Base-by-base conservation (phyloP, 495 filamentous ascomycete genomes). In the Ramalina intermedia region DNA sequence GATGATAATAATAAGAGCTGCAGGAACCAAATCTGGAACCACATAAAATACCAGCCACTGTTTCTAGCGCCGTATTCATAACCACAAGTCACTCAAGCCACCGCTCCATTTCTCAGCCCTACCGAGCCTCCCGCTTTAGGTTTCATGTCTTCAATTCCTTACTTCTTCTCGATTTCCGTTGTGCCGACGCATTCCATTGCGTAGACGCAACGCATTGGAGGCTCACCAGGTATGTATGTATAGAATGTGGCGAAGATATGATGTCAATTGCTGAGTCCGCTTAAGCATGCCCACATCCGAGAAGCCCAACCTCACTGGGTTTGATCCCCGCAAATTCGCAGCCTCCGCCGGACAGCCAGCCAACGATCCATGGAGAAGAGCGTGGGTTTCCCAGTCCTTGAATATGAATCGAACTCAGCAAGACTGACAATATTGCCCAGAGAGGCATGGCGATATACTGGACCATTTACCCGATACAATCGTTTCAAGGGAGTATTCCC, bases 361-460 rank as follows among this genome's bases (percentile, higher is more conserved):
- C 63, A 80, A 83, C 61, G 93, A 96, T 63, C 91, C 91, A 37
- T 98, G 91, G 91, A 79, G 76, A 62, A 69, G 81, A 71, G 58
- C 69, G 89, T 94, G 66, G 41, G 72, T 33, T 7, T 13, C 45
- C 16, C 37, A 14, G 3, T 20, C 5, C 17, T 3, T 14, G 20
- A 33, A 0, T 16, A 2, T 20, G 13, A 23, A 17, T 58, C 60
- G 43, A 65, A 41, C 14, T 6, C 27, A 37, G 41, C 50, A 54
- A 33, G 53, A 29, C 14, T 18, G n/a, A 26, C 14, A n/a, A 1
- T 13, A 13, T 44, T 8, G 12, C 13, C 20, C 63, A 98, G 91
- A 53, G 91, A 98, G 67, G 71, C 83, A 62, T 98, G 91, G 91
- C 80, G 91, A 58, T 96, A 93, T 70, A 79, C 78, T 42, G 93